Evolutionary conservation across 2,329 filamentous ascomycete genomes (phyloP), one percentile per base, ranked within the genome.

Genomic region (Xylaria sp.): DNA sequence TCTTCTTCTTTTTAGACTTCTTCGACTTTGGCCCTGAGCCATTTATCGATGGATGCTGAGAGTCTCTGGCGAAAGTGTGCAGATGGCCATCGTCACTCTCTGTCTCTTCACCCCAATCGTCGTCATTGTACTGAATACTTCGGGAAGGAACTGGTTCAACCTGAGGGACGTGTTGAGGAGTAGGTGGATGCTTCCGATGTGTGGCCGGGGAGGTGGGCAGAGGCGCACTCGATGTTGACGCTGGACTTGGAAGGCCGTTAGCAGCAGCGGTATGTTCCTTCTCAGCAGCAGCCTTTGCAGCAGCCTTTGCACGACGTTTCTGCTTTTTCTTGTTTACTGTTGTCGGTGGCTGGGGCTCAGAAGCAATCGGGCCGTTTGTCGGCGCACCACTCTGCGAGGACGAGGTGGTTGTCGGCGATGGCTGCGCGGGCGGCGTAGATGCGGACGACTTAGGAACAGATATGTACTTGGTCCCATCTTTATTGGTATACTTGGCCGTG

Each of bases 301-400:
- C 91, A 38, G 91, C 92, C 80, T 97, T 97, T 77, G 92, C 91
- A 72, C 94, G 88, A 73, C 94, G 89, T 85, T 97, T 97, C 79
- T 96, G 92, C 84, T 97, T 98, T 85, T 97, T 97, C 77, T 92
- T 89, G 81, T 97, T 97, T 58, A 94, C 90, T 9, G 84, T 76
- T 50, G 83, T 83, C 50, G 83, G 81, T 53, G 79, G 73, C 20
- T 72, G 65, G 66, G 65, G 67, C 65, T 76, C 73, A 72, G 65
- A 42, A 63, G 73, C 36, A 38, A 65, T 31, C 45, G 69, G 72
- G 69, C 73, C 71, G 67, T 72, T 76, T 67, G 74, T 74, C 64
- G 76, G 73, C 71, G 74, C 71, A 71, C 78, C 76, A 71, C 77
- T 75, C 74, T 79, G 69, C 20, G 76, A 74, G 50, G 82, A 76